Base-by-base conservation (phyloP, 1,139 yeast genomes). In the Candida sp. region DNA sequence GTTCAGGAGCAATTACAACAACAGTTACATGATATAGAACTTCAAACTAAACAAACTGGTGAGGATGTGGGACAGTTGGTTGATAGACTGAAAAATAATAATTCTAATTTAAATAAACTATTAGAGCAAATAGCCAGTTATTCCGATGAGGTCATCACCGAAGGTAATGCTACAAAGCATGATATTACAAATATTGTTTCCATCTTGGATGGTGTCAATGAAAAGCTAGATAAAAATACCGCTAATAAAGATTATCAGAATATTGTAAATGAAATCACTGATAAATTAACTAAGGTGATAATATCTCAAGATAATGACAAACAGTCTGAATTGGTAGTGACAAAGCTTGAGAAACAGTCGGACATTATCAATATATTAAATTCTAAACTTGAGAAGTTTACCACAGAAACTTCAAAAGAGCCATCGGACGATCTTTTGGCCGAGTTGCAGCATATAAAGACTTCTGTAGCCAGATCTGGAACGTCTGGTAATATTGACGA, bases 41-140 rank as follows among this genome's bases (percentile, higher is more conserved):
- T 55, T 4, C 66, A 60, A 39, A 61, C 73, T 1, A 64, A 61
- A 38, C 77, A 72, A 46, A 66, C 64, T 4, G 54, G 60, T 36
- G 51, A 64, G 5, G 77, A 72, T 49, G 54, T 72, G 44, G 66
- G 60, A 2, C 73, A 71, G 47, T 57, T 72, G 40, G 63, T 60
- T 21, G 74, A 69, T 38, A 51, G 77, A 36, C 73, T 68, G 66
- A 71, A 66, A 50, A 70, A 67, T 49, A 72, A 72, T 50, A 71
- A 72, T 53, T 66, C 61, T 44, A 56, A 67, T 48, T 63, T 72
- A 54, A 68, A 62, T 46, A 63, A 61, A 47, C 54, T 72, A 35
- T 59, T 72, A 19, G 60, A 57, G 27, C 64, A 64, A 40, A 60
- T 70, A 22, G 64, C 70, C 21, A 55, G 56, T 21, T 66, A 68